These are phyloP conservation scores for Ustilago vetiveriae DNA, from an alignment of 1,284 basidiomycete species.

Conservation along the genomic window DNA sequence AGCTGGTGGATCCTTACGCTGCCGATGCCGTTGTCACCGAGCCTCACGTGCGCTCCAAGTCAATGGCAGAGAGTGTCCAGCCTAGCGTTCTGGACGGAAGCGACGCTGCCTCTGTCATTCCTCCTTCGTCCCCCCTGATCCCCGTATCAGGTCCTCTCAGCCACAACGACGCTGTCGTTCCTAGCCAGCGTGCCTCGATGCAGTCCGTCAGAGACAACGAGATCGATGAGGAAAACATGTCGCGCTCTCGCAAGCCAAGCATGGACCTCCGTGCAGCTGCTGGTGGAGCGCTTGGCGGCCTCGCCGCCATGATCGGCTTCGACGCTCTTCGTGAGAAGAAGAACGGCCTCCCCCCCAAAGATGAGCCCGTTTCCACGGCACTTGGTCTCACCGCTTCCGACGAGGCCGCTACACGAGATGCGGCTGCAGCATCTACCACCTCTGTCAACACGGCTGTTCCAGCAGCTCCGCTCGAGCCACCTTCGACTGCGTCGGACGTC, in stretches of 20 bases:
- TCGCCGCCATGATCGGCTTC: conserved; percentile 48
- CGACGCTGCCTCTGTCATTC: conserved; percentile 34
- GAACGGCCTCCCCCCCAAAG: conserved; percentile 37
- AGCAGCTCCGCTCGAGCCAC: conserved; percentile 2
- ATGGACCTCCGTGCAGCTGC: conserved; percentile 44
- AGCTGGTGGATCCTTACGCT: conserved; percentile 38
- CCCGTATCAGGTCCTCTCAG: conserved; percentile 50
- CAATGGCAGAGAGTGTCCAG: conserved; percentile 41
- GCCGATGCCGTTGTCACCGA: conserved; percentile 1
- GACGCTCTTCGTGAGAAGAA: conserved; percentile 44
- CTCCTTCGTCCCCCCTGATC: conserved; percentile 41
- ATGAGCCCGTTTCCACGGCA: conserved; percentile 17
- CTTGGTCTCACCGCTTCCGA: conserved; percentile 18
- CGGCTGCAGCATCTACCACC: conserved; percentile 16
- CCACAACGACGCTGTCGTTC: conserved; percentile 43
- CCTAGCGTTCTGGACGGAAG: conserved; percentile 43
- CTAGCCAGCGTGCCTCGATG: conserved; percentile 42
- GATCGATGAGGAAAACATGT: conserved; percentile 40
- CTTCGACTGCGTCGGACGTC: conserved; percentile 5
- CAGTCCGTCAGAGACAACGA: conserved; percentile 40
- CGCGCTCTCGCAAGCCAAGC: conserved; percentile 34
- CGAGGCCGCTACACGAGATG: conserved; percentile 3
- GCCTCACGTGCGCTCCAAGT: conserved; percentile 30
- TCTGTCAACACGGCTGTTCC: conserved; percentile 20
- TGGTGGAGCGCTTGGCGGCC: conserved; percentile 45